Percentiles rank a stretch among this genome's conserved stretches.
These are phyloP conservation scores for Termitomyces sp. DNA, from an alignment of 768 basidiomycete species.

Conservation along the genomic window DNA sequence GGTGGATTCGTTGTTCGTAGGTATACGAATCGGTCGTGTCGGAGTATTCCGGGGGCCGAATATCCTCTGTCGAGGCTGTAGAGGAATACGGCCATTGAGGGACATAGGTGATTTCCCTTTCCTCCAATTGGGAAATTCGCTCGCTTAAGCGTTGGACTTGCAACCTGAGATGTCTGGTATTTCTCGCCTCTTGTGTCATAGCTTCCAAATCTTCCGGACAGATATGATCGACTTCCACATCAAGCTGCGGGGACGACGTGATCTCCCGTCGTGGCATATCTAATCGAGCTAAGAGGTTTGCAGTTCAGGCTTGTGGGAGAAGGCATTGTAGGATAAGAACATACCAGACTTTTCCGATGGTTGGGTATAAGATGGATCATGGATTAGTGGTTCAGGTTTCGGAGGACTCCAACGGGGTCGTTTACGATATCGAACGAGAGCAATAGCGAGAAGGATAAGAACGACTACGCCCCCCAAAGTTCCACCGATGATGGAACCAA, in stretches of 20 bases:
- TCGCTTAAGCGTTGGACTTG: constrained; percentile 4
- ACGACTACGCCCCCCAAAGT: neutral
- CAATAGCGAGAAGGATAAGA: neutral
- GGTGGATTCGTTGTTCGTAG: neutral
- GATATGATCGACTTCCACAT: neutral
- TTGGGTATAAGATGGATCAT: neutral
- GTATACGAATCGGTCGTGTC: constrained; percentile 4
- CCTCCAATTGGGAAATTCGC: constrained; percentile 7
- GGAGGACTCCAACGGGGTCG: too few species aligned
- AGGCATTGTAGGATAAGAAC: neutral
- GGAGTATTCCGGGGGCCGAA: neutral
- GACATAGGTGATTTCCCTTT: neutral
- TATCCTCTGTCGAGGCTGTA: neutral
- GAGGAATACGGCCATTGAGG: neutral
- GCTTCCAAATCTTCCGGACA: neutral
- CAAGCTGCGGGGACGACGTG: neutral
- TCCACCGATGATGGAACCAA: constrained; percentile 3
- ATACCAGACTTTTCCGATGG: constrained; percentile 6
- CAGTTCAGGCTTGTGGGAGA: neutral
- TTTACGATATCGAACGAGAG: neutral
- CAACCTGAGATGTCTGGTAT: neutral
- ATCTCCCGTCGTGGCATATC: neutral
- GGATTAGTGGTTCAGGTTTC: neutral
- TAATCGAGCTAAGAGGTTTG: neutral
- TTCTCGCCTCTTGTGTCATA: neutral